Conservation (phyloP, 495 filamentous ascomycete genomes). For the Xylaria venustula region DNA sequence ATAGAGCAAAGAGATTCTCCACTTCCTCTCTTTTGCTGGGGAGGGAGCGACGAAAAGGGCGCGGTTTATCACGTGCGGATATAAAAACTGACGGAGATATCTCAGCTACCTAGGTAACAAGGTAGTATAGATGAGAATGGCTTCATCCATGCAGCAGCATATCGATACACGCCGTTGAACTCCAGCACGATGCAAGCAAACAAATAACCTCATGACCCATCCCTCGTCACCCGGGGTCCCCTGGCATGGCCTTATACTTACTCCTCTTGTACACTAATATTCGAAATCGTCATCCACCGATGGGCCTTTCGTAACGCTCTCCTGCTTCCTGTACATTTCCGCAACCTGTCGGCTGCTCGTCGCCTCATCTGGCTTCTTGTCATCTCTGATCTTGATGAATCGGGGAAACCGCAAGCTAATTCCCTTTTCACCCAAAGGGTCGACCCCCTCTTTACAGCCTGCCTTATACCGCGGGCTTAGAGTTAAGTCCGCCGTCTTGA, state of each 20-base stretch:
- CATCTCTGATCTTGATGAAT: constrained; percentile 85
- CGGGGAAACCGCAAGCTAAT: constrained; percentile 87
- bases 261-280: constrained; percentile 56
- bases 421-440: constrained; percentile 73
- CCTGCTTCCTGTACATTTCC: constrained; percentile 96
- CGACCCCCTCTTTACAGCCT: constrained; percentile 60
- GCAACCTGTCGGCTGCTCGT: constrained; percentile 80
- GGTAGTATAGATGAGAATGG: not conserved
- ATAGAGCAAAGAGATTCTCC: too few species aligned
- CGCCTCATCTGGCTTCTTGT: constrained; percentile 92
- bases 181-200: constrained; percentile 7
- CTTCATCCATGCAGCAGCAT: not conserved
- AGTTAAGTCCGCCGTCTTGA: constrained; percentile 93
- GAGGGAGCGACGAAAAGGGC: too few species aligned
- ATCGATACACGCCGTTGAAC: not conserved
- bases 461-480: constrained; percentile 91
- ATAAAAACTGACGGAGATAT: too few species aligned
- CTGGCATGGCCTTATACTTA: not conserved
- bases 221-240: not conserved
- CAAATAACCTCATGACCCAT: not conserved
- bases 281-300: constrained; percentile 98
- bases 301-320: constrained; percentile 72
- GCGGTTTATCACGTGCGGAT: too few species aligned
- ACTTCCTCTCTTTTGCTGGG: too few species aligned
- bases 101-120: too few species aligned